These are phyloP conservation scores for Spinacia oleracea DNA, from an alignment of 179 eudicot genomes.

Conservation along the genomic window DNA sequence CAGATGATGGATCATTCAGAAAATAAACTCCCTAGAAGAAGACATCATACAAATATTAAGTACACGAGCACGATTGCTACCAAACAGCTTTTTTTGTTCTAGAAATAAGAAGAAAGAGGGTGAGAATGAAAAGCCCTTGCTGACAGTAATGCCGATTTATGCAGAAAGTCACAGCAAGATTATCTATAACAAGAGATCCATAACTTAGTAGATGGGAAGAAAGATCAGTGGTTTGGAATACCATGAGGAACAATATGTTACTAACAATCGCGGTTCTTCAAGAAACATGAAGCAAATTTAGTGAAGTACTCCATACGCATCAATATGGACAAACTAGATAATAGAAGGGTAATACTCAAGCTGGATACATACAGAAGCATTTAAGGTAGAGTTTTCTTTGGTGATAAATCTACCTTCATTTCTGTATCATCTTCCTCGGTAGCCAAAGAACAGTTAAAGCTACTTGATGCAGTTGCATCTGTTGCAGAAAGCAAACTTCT, in stretches of 20 bases:
- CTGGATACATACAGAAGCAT: not conserved
- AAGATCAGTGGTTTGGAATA: not conserved
- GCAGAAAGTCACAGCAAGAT: not conserved
- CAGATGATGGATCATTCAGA: slow-evolving; percentile 30
- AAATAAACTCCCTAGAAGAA: slow-evolving; percentile 14
- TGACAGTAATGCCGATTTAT: not conserved
- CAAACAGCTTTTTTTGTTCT: not conserved
- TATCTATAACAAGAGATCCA: not conserved
- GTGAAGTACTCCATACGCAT: not conserved
- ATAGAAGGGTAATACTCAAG: not conserved
- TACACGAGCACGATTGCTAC: not conserved
- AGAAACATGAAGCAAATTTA: slow-evolving; percentile 7
- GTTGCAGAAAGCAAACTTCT: slow-evolving; percentile 34
- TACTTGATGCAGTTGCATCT: slow-evolving; percentile 29
- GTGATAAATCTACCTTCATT: slow-evolving; percentile 53
- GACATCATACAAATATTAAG: slow-evolving; percentile 10
- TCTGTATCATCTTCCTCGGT: slow-evolving; percentile 44
- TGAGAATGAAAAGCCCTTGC: not conserved
- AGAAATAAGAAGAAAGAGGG: not conserved
- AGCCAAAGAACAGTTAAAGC: slow-evolving; percentile 32
- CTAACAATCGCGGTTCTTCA: not conserved
- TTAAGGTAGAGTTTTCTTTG: not conserved
- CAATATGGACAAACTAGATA: not conserved
- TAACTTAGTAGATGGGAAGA: not conserved
- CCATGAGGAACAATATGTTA: not conserved